These are phyloP conservation scores for Harrya chromipes DNA, from an alignment of 768 basidiomycete genomes.

Conservation along the genomic window DNA sequence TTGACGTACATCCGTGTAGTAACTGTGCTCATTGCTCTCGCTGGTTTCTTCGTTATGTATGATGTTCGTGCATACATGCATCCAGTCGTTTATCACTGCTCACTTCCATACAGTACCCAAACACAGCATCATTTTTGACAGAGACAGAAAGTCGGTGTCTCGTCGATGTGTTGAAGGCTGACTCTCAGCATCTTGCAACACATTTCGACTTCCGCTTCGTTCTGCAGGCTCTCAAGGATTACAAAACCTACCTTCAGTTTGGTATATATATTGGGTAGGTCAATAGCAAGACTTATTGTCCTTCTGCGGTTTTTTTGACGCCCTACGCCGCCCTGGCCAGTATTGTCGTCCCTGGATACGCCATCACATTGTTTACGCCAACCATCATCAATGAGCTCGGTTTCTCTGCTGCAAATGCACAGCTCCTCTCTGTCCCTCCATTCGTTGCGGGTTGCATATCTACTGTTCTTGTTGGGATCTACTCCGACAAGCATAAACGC, in stretches of 20 bases:
- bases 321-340: slow-evolving; percentile 10
- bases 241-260: slow-evolving; percentile 31
- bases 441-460: slow-evolving; percentile 41
- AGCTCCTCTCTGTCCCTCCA: slow-evolving; percentile 43
- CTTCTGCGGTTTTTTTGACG: neutral
- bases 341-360: slow-evolving; percentile 40
- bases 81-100: neutral
- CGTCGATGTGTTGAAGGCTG: slow-evolving; percentile 39
- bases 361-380: slow-evolving; percentile 44
- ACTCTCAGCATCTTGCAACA: slow-evolving; percentile 39
- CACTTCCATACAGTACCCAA: slow-evolving; percentile 40
- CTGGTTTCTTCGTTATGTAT: slow-evolving; percentile 45
- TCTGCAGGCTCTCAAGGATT: slow-evolving; percentile 44
- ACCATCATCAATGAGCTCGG: slow-evolving; percentile 45
- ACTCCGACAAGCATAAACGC: slow-evolving; percentile 38
- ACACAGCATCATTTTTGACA: slow-evolving; percentile 50
- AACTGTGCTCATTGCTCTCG: slow-evolving; percentile 13
- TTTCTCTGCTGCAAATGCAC: slow-evolving; percentile 45
- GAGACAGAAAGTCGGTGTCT: slow-evolving; percentile 38
- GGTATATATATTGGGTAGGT: slow-evolving; percentile 38
- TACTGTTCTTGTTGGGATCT: slow-evolving; percentile 38
- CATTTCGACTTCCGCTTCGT: slow-evolving; percentile 43
- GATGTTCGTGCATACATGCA: slow-evolving; percentile 34
- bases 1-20: slow-evolving; percentile 1
- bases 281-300: neutral